A percentile compares a stretch with the other conserved stretches of the same genome.
phyloP scores from a whole-genome alignment of 805 yeast species.

The Pichia californica region DNA sequence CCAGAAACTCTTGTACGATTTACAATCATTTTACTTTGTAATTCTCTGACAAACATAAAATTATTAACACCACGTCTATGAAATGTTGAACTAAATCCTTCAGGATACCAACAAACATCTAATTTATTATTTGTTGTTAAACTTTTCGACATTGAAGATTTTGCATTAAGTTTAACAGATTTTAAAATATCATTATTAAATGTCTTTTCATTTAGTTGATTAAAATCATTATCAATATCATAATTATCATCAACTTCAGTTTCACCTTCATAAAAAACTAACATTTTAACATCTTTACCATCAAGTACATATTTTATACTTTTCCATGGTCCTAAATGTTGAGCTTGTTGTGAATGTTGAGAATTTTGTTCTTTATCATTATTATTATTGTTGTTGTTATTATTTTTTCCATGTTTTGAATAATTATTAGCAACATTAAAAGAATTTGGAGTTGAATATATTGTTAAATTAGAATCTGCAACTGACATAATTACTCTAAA shows the following conservation, averaged over 20 bases:
- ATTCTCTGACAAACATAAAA: slow-evolving; percentile 45
- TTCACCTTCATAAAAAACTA: slow-evolving; percentile 24
- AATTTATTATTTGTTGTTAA: slow-evolving; percentile 14
- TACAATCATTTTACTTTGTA: slow-evolving; percentile 40
- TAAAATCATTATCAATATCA: neutral
- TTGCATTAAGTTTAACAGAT: no score
- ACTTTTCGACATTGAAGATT: slow-evolving; percentile 10
- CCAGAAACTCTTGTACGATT: slow-evolving; percentile 29
- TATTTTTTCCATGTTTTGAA: neutral
- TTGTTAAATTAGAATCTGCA: slow-evolving; percentile 1
- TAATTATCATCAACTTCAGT: neutral
- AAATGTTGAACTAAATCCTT: slow-evolving; percentile 45
- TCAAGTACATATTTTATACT: slow-evolving; percentile 10
- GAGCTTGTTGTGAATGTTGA: neutral
- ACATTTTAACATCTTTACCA: slow-evolving; percentile 27
- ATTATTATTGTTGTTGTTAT: no score
- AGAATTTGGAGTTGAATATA: neutral
- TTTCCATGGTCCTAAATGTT: slow-evolving; percentile 11
- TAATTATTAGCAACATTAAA: neutral
- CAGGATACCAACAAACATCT: slow-evolving; percentile 34
- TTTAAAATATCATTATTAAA: neutral
- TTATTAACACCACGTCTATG: slow-evolving; percentile 42
- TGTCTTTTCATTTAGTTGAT: neutral
- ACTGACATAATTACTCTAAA: neutral
- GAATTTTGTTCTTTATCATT: neutral